Base-by-base conservation (phyloP, 1,284 basidiomycete species). In the Caloboletus firmus region DNA sequence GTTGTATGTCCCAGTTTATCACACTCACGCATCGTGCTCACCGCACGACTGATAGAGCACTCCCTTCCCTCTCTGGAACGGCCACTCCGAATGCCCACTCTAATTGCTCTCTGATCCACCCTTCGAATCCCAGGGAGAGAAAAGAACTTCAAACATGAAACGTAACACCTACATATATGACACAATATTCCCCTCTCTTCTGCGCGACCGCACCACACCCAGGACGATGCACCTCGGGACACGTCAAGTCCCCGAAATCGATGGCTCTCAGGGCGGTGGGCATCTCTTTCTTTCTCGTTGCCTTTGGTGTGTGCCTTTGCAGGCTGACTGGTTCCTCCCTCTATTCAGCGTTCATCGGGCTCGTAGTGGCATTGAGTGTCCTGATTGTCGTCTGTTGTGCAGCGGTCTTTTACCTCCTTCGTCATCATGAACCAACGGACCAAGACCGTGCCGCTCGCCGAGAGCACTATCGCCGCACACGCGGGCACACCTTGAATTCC, bases 261-360 rank as follows among this genome's bases (percentile, higher is more conserved):
- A 70, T 35, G 77, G 78, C 24, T 80, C 79, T 24, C 67, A 70
- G 55, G 72, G 72, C 28, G 79, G 79, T 80, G 65, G 41, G 69
- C 61, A 17, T 35, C 22, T 12, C 0, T 41, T 30, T 42, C 24
- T 22, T 35, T 35, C 30, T 22, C 17, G 6, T 15, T 9, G n/a
- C 13, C 22, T 31, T 22, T 50, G 46, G 26, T 22, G 24, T 17
- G 8, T 28, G 18, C 6, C 4, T 15, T 20, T 13, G 9, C 12
- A 2, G 8, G 7, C 59, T 45, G 34, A 44, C 45, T 48, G 26
- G 28, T 56, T 51, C 51, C 31, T n/a, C 40, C 30, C 20, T 37
- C 15, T 9, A 10, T n/a, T 17, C 20, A 80, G 79, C 73, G 20
- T 82, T 82, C 63, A 74, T 81, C 54, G 76, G 68, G 2, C 63